Percentiles rank a stretch among this genome's conserved stretches.
These are phyloP conservation scores for Tetrapisispora pingtungensis DNA, from an alignment of 805 yeast genomes.

Conservation along the genomic window DNA sequence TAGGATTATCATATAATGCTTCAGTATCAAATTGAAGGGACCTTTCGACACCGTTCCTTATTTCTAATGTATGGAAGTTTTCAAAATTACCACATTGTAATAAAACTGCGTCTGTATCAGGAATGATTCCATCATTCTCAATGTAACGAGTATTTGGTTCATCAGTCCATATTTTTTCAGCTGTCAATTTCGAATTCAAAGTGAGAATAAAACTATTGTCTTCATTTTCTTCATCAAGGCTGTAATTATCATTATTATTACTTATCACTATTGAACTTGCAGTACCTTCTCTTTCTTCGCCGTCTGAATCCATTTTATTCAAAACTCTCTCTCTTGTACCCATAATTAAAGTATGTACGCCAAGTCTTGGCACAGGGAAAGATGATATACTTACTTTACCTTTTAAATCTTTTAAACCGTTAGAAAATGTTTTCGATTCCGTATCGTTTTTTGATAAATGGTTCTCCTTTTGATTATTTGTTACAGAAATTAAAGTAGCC, in stretches of 20 bases:
- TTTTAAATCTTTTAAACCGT: conserved; percentile 5
- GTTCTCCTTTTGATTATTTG: background rate
- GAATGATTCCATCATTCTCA: conserved; percentile 19
- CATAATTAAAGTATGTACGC: conserved; percentile 54
- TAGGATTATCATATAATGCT: conserved; percentile 31
- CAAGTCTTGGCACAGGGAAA: conserved; percentile 49
- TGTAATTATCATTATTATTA: conserved; percentile 32
- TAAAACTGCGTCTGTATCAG: conserved; percentile 25
- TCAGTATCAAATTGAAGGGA: conserved; percentile 28
- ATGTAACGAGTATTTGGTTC: conserved; percentile 23
- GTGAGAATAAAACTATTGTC: conserved; percentile 24
- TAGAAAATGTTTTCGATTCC: background rate
- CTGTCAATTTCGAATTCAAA: conserved; percentile 19
- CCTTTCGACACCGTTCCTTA: conserved; percentile 29
- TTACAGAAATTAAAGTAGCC: background rate
- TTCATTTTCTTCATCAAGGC: conserved; percentile 35
- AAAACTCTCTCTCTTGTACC: conserved; percentile 38
- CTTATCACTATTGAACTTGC: conserved; percentile 8
- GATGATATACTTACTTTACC: conserved; percentile 35
- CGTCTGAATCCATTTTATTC: conserved; percentile 16
- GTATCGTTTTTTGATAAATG: background rate
- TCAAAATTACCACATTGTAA: conserved; percentile 27
- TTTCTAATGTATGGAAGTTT: conserved; percentile 23
- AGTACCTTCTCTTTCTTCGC: conserved; percentile 7
- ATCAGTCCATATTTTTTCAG: conserved; percentile 23